Evolutionary conservation across 2,329 filamentous ascomycete genomes (phyloP), one percentile per base, ranked within the genome.

Genomic region (Monilinia fructigena): DNA sequence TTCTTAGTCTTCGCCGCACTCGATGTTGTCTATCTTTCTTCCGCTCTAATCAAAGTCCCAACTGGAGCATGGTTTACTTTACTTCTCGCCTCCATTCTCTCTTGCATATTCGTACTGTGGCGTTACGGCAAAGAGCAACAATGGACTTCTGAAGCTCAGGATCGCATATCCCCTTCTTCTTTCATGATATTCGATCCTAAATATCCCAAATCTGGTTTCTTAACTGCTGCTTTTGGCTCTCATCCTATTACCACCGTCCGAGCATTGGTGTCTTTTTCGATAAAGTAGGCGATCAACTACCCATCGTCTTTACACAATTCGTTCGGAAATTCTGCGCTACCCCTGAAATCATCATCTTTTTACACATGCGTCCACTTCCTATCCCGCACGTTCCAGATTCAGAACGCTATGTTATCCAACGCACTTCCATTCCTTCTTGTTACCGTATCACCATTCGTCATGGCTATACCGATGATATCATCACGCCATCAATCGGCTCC

Each of bases 1-100:
- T 91, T 86, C 78, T 78, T 91, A 0, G 75, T 85, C 26, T 88
- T 93, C 68, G 85, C 83, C n/a, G 80, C 80, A 1, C 78, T 92
- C 62, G 90, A 93, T 72, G 87, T 87, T 8, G 80, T 88, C 0
- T 93, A 88, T 74, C 80, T 93, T 4, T 89, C 88, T 0, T 86
- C 89, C 0, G 85, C 88, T 0, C 79, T 93, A 0, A 87, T 81
- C 58, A 93, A 93, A 74, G 87, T 93, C 0, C 90, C 90, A 0
- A 82, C 88, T 12, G 90, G 90, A 1, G 90, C 89, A 1, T 93
- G 90, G 90, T 91, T 93, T 74, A 93, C 90, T 0, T 78, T 93
- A 1, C 80, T 86, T 0, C 80, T 93, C 6, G 82, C 89, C 0
- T 79, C 80, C 3, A 78, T 90, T 11, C 82, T 93, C 2, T 83